These are phyloP conservation scores for Clonostachys solani DNA, from an alignment of 2,329 filamentous ascomycete genomes.

Conservation along the genomic window DNA sequence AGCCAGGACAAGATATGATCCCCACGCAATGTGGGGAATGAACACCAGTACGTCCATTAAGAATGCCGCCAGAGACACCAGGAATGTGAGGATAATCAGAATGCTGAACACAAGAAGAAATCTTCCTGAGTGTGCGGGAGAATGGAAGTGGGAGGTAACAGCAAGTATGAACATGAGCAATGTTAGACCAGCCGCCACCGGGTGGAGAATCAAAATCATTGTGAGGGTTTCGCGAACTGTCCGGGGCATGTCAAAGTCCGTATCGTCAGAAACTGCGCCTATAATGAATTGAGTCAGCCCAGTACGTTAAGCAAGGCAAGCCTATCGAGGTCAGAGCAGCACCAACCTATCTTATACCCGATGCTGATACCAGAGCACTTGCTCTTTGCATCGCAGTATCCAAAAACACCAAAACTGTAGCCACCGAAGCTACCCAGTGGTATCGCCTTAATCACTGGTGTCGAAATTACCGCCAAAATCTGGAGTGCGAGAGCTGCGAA, in stretches of 20 bases:
- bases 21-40: constrained; percentile 90
- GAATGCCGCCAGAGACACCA: constrained; percentile 82
- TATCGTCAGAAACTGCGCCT: background rate
- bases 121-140: constrained; percentile 81
- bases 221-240: constrained; percentile 64
- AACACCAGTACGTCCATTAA: constrained; percentile 92
- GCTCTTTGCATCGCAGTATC: constrained; percentile 64
- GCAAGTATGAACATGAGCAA: constrained; percentile 81
- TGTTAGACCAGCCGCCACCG: constrained; percentile 81
- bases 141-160: constrained; percentile 77
- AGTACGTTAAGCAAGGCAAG: background rate
- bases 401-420: constrained; percentile 88
- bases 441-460: constrained; percentile 81
- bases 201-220: constrained; percentile 86
- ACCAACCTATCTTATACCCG: constrained; percentile 81
- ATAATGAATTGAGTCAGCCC: background rate
- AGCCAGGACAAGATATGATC: constrained; percentile 86
- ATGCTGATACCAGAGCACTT: constrained; percentile 71
- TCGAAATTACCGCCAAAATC: constrained; percentile 83
- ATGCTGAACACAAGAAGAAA: constrained; percentile 85
- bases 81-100: constrained; percentile 77
- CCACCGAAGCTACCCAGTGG: constrained; percentile 74
- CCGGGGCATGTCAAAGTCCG: constrained; percentile 52
- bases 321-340: background rate
- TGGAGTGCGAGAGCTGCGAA: constrained; percentile 81